phyloP scores from a whole-genome alignment of 306 rosid genomes.

The Rosa multiflora region DNA sequence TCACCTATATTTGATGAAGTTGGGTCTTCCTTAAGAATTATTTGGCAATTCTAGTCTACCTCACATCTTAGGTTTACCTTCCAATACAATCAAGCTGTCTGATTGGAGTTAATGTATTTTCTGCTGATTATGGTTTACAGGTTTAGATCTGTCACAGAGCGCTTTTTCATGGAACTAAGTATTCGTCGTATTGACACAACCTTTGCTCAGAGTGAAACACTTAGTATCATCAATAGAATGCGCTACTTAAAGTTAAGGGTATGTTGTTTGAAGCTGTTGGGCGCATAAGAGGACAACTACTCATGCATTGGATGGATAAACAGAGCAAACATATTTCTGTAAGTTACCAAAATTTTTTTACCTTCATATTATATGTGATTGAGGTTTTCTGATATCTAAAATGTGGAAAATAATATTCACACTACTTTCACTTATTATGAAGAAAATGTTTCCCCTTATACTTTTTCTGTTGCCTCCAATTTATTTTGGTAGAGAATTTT shows the following conservation, averaged over 20 bases:
- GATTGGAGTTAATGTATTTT: not conserved
- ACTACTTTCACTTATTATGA: not conserved
- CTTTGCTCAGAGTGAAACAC: slow-evolving; percentile 92
- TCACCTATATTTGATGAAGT: not conserved
- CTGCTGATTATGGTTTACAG: slow-evolving; percentile 34
- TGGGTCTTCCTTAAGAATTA: not conserved
- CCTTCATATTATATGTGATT: not conserved
- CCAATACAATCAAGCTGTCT: not conserved
- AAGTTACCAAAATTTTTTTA: slow-evolving; percentile 28
- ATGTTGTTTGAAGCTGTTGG: slow-evolving; percentile 98
- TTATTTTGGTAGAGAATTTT: too few relatives aligned
- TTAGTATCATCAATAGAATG: slow-evolving; percentile 96
- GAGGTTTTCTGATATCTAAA: not conserved
- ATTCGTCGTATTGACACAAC: slow-evolving; percentile 86
- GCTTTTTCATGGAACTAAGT: slow-evolving; percentile 97
- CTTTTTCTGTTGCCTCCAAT: not conserved
- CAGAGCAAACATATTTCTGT: slow-evolving; percentile 98
- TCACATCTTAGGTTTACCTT: not conserved
- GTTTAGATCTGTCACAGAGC: slow-evolving; percentile 98
- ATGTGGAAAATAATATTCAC: not conserved
- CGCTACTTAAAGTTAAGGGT: slow-evolving; percentile 99
- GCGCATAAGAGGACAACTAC: slow-evolving; percentile 73
- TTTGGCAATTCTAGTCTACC: not conserved
- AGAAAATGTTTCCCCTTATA: not conserved
- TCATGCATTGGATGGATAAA: slow-evolving; percentile 91